Base-by-base conservation (phyloP, 805 yeast genomes). In the Candida maris region DNA sequence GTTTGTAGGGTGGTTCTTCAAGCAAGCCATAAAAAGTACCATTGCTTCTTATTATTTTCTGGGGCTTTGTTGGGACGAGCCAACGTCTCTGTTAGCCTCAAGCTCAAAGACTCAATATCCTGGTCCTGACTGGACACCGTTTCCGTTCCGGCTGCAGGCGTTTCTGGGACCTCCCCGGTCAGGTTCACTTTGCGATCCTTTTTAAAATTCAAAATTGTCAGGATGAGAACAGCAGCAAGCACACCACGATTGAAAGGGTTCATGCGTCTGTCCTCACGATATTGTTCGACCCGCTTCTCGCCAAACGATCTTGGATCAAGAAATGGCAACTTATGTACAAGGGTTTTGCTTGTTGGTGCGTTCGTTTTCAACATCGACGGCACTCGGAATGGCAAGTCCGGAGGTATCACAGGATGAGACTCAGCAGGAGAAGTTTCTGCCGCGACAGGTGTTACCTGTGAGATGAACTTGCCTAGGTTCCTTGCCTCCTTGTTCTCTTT, bases 171-270 rank as follows among this genome's bases (percentile, higher is more conserved):
- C 2, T 18, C 30, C 8, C 62, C 62, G 3, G 59, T 46, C 7
- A 43, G 30, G 30, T 59, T 59, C 3, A 62, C 56, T 28, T 44
- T 45, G 20, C 59, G 72, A 52, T 81, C 88, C 47, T 80, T 65
- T 41, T 70, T 70, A 32, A 76, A 57, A 6, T 83, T 84, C 27
- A 72, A 47, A 34, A 74, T 49, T 2, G 73, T 61, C 6, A 81
- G 64, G 13, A 76, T 44, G 0, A 68, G 54, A 3, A 75, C 67
- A 16, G 72, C 33, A 44, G 75, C 75, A 3, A 81, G 60, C 21
- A 81, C 68, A 10, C 70, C 54, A 48, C 75, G 76, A 29, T 79
- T 73, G 20, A 71, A 65, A 0, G 81, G 77, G 48, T 81, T 85
- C 63, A 80, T 68, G 44, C 66, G 66, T 10, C 69, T 60, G 50